Conservation (phyloP, 2,329 filamentous ascomycete species). For the Dothidotthia symphoricarpi region DNA sequence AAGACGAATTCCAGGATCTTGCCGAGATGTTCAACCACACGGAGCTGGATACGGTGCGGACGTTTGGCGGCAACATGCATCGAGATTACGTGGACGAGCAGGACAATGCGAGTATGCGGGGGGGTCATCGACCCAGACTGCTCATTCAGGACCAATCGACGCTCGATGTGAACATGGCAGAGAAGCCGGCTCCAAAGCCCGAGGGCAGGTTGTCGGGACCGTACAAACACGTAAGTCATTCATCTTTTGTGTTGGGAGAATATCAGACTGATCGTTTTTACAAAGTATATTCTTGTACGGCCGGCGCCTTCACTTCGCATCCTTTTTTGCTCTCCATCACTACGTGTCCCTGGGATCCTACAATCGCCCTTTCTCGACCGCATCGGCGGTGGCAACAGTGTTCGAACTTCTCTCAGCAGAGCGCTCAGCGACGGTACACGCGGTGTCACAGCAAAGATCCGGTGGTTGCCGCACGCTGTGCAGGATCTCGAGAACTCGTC, state of each 20-base stretch:
- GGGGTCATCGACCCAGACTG: conserved; percentile 45
- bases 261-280: too few relatives aligned
- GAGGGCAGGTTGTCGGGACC: conserved; percentile 47
- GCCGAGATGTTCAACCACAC: conserved; percentile 67
- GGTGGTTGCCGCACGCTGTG: conserved; percentile 56
- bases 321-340: conserved; percentile 51
- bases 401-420: conserved; percentile 54
- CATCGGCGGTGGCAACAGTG: conserved; percentile 52
- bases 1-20: conserved; percentile 64
- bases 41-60: conserved; percentile 65
- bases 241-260: background rate
- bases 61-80: conserved; percentile 64
- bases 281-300: conserved; percentile 49
- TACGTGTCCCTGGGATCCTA: conserved; percentile 51
- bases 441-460: conserved; percentile 71
- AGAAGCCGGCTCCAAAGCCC: conserved; percentile 14
- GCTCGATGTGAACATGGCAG: conserved; percentile 25
- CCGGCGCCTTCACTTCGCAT: conserved; percentile 51
- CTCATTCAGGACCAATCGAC: conserved; percentile 50
- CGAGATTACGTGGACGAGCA: conserved; percentile 52
- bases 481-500: conserved; percentile 45
- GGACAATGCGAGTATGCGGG: conserved; percentile 36
- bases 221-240: conserved; percentile 56
- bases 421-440: conserved; percentile 64
- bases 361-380: conserved; percentile 51